Conservation (phyloP, 2,329 filamentous ascomycete genomes). For the Trichoderma arundinaceum region DNA sequence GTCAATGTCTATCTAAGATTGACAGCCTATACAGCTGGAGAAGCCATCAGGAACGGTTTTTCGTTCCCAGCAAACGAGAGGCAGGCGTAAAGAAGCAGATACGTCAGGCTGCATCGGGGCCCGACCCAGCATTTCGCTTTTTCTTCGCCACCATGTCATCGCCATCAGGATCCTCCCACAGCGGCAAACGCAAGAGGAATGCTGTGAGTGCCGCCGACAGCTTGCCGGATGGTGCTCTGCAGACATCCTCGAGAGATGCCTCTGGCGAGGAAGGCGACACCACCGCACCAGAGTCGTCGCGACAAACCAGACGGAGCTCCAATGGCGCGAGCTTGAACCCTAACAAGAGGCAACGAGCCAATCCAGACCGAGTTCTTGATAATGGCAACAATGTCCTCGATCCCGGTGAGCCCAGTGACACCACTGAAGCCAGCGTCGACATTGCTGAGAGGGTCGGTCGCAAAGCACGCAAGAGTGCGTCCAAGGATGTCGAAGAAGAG, state of each 20-base stretch:
- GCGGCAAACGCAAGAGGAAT: conserved; percentile 82
- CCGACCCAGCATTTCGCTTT: conserved; percentile 8
- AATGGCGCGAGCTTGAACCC: conserved; percentile 62
- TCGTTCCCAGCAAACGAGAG: background rate
- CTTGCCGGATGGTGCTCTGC: conserved; percentile 59
- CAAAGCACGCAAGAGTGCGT: conserved; percentile 57
- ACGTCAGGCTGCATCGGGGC: conserved; percentile 24
- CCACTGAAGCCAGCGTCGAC: conserved; percentile 70
- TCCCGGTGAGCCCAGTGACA: conserved; percentile 72
- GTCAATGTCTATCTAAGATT: background rate
- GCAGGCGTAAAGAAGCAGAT: background rate
- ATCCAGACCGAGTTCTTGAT: conserved; percentile 55
- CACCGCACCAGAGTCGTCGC: conserved; percentile 65
- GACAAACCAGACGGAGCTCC: conserved; percentile 65
- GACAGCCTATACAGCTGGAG: background rate
- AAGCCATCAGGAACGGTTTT: background rate
- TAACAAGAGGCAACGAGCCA: conserved; percentile 76
- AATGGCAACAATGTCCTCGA: conserved; percentile 59
- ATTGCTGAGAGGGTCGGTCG: conserved; percentile 66
- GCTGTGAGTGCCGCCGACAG: conserved; percentile 55
- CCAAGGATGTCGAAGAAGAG: conserved; percentile 51
- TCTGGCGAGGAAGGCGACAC: conserved; percentile 82
- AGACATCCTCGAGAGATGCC: conserved; percentile 79
- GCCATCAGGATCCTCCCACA: conserved; percentile 58
- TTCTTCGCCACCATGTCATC: conserved; percentile 61